Base-by-base conservation (phyloP, 192 early-diverging fungal genomes). In the Pilaira anomala region DNA sequence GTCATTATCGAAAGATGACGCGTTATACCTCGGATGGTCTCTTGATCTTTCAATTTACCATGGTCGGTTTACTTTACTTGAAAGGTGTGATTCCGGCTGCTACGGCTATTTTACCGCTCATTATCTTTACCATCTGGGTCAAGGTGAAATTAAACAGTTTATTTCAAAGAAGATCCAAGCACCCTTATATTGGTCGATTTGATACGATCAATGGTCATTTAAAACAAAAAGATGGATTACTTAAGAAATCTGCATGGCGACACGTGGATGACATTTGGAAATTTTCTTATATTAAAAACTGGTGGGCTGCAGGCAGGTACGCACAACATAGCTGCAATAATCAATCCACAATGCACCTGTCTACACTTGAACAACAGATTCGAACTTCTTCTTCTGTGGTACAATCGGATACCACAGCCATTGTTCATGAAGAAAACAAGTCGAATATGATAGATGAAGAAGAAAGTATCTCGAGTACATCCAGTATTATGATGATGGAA, bases 11-110 rank as follows among this genome's bases (percentile, higher is more conserved):
- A 41, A 71, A 76, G 7, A 74, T 88, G 28, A 73, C 80, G 16
- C 76, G 83, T 24, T 86, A 83, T 46, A 76, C 76, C 0, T 76
- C 82, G 3, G 80, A 82, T 41, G 86, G 86, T 0, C 52, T 88
- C 1, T 57, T 81, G 18, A 78, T 88, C 11, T 82, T 82, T 59
- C 83, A 85, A 41, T 60, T 85, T 2, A 82, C 79, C 0, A 81
- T 88, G 70, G 64, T 81, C 5, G 81, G 84, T 2, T 24, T 83
- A 2, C 69, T 88, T 1, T 81, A 79, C 50, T 48, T 85, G 8
- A 67, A 82, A 29, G 80, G 74, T 2, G 60, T 80, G 1, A 39
- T 74, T 0, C 41, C 42, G 9, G 80, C 76, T 0, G 77, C 78
- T 21, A 63, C 77, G n/a, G 52, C 78, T 0, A 24, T 72, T 0